Conservation (phyloP, 805 yeast species). For the Dipodascus albidus region DNA sequence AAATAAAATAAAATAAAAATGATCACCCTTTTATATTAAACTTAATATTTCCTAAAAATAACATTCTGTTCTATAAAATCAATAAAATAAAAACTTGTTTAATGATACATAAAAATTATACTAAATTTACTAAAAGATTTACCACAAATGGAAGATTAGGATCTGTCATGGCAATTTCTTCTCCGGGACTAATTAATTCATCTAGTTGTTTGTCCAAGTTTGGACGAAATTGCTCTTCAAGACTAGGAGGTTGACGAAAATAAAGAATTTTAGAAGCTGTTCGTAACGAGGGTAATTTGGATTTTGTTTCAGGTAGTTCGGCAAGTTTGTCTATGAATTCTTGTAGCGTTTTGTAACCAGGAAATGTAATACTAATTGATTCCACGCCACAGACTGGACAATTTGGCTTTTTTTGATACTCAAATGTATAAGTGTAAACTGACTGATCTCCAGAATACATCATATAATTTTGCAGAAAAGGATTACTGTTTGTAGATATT, state of each 20-base stretch:
- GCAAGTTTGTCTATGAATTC: constrained; percentile 33
- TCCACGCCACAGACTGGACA: constrained; percentile 69
- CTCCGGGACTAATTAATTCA: constrained; percentile 31
- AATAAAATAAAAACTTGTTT: too few species aligned
- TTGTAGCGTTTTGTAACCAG: constrained; percentile 25
- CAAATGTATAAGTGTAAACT: constrained; percentile 61
- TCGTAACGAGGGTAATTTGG: constrained; percentile 36
- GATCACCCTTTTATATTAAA: too few species aligned
- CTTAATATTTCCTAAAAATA: too few species aligned
- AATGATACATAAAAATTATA: too few species aligned
- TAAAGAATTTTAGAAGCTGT: constrained; percentile 32
- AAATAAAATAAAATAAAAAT: too few species aligned
- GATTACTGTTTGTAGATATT: constrained; percentile 58
- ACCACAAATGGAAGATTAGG: constrained; percentile 37
- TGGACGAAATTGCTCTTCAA: constrained; percentile 35
- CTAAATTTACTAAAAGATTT: too few species aligned
- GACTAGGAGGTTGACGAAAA: constrained; percentile 35
- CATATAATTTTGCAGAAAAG: constrained; percentile 64
- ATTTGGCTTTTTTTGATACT: constrained; percentile 43
- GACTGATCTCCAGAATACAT: constrained; percentile 79
- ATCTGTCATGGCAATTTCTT: constrained; percentile 44
- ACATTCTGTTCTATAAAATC: too few species aligned
- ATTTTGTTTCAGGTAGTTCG: constrained; percentile 18
- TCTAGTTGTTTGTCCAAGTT: constrained; percentile 30
- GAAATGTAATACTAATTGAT: constrained; percentile 13